Percentiles rank a stretch among this genome's conserved stretches.
These are phyloP conservation scores for Rhizopus delemar DNA, from an alignment of 371 early-diverging fungal genomes.

Conservation along the genomic window DNA sequence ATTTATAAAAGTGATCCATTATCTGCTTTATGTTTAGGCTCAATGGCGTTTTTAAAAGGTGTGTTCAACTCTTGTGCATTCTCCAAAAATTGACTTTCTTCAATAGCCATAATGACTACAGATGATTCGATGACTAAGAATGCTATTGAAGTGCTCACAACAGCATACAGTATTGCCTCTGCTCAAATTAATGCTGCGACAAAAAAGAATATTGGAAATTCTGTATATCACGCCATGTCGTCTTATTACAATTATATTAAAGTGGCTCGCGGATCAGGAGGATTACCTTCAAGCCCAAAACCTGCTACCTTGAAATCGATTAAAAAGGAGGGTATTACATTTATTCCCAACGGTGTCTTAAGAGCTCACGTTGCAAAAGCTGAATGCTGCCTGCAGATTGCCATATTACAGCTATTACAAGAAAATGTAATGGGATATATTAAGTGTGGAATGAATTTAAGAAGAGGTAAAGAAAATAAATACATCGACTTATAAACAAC, in stretches of 20 bases:
- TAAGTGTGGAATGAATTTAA: constrained; percentile 64
- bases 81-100: too few species aligned
- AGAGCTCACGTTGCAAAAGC: constrained; percentile 64
- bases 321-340: constrained; percentile 32
- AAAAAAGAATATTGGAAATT: constrained; percentile 52
- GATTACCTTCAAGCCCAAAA: constrained; percentile 41
- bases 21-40: constrained; percentile 50
- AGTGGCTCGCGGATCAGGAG: constrained; percentile 38
- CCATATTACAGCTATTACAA: constrained; percentile 60
- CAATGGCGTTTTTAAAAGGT: constrained; percentile 58
- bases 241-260: constrained; percentile 50
- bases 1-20: constrained; percentile 43
- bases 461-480: constrained; percentile 49
- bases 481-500: neutral
- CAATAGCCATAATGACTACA: constrained; percentile 46
- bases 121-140: constrained; percentile 55
- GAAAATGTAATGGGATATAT: constrained; percentile 64
- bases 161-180: constrained; percentile 54
- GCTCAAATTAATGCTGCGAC: constrained; percentile 65
- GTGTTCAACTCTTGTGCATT: neutral
- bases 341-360: constrained; percentile 62
- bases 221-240: constrained; percentile 43
- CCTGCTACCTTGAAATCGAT: constrained; percentile 41
- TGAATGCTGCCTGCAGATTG: constrained; percentile 61
- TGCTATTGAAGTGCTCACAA: constrained; percentile 56